Base-by-base conservation (phyloP, 2,329 filamentous ascomycete species). In the Pseudogymnoascus sp. region DNA sequence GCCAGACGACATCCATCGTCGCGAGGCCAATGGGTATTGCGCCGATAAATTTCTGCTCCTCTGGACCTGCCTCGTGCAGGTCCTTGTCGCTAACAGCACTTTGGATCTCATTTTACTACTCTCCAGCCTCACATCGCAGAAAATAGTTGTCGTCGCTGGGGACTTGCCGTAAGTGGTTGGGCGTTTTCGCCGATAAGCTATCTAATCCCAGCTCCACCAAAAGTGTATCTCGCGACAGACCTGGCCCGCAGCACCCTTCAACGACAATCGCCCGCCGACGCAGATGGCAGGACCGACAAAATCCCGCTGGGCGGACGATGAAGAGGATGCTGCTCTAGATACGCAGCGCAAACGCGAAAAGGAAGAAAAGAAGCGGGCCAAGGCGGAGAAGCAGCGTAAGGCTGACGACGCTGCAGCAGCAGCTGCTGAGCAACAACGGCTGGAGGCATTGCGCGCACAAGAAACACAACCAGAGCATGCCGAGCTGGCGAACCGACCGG, bases 231-330 rank as follows among this genome's bases (percentile, higher is more conserved):
- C 48, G 48, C 48, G 48, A 21, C 48, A 35, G 48, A 33, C 3
- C 29, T 21, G 48, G 15, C 15, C 45, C 29, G 48, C 29, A 55
- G 5, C 29, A 21, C 29, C 29, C 10, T 21, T 13, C 48, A 35
- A 55, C 48, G 29, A 55, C 48, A 35, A 18, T 55, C 29, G 31
- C 27, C 48, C 29, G 35, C 15, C 48, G 48, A 55, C 48, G 18
- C 21, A 35, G 48, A 55, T 55, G 48, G 48, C 48, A 55, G 48
- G 48, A 35, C 29, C 59, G 62, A 60, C 45, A 45, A 73, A 72
- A 64, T 97, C 93, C 59, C 86, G 93, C 75, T 99, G 94, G 94
- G 90, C 89, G 66, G 84, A 92, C 70, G 86, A 88, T 52, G 89
- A 90, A 68, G 90, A 92, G 68, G 92, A 97, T 72, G 85, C 85